Evolutionary conservation across 2,329 filamentous ascomycete species (phyloP).

Genomic region (Talaromyces atroroseus): DNA sequence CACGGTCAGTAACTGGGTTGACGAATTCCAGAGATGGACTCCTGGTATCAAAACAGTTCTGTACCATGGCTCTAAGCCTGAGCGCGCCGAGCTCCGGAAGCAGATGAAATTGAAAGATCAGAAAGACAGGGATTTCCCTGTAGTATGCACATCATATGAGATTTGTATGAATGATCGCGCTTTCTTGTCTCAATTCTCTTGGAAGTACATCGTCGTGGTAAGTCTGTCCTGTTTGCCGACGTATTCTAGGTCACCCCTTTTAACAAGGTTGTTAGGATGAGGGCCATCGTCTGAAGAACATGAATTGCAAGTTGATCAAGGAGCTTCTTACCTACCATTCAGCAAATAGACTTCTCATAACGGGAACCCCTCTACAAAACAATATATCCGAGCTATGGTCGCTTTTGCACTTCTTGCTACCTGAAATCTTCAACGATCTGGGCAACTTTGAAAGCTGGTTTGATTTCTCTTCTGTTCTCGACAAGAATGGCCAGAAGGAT

Average conservation of each 20-base stretch:
- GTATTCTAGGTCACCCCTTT: not conserved
- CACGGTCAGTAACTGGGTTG: constrained; percentile 91
- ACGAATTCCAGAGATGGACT: constrained; percentile 87
- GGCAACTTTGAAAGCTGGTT: constrained; percentile 96
- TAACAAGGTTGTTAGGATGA: constrained; percentile 59
- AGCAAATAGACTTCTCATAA: constrained; percentile 85
- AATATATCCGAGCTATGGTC: constrained; percentile 95
- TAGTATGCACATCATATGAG: constrained; percentile 93
- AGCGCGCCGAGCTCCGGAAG: constrained; percentile 69
- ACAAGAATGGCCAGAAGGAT: constrained; percentile 71
- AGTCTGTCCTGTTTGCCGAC: constrained; percentile 12
- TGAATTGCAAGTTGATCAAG: constrained; percentile 85
- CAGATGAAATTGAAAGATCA: constrained; percentile 66
- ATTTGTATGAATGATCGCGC: constrained; percentile 89
- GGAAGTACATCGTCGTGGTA: constrained; percentile 96
- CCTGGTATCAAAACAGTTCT: constrained; percentile 81
- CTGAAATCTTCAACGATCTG: constrained; percentile 86
- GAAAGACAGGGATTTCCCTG: constrained; percentile 68
- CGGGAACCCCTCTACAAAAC: constrained; percentile 91
- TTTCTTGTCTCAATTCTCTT: constrained; percentile 74
- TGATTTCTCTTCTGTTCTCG: constrained; percentile 86
- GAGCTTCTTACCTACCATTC: constrained; percentile 85
- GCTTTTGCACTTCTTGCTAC: constrained; percentile 84
- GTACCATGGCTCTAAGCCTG: constrained; percentile 78
- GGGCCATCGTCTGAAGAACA: constrained; percentile 94